Base-by-base conservation (phyloP, 768 basidiomycete species). In the Leccinellum albellum region DNA sequence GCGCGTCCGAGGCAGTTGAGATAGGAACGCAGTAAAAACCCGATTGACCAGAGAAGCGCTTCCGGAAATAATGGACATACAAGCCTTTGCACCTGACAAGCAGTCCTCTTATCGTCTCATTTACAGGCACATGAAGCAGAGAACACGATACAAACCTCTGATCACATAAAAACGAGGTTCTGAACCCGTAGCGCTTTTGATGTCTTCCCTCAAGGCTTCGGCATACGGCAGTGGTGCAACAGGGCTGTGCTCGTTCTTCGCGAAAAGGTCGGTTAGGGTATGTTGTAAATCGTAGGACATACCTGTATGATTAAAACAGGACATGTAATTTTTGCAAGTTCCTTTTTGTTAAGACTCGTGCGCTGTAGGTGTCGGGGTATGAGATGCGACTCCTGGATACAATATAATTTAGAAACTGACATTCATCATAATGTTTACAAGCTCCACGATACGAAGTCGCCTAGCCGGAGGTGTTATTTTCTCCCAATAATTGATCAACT, bases 241-340 rank as follows among this genome's bases (percentile, higher is more conserved):
- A 28, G 79, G 75, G 60, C 81, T 85, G 12, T 74, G 73, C 56
- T 89, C 86, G 6, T 86, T 87, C 87, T 89, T 47, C 53, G 28
- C 20, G 23, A 50, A n/a, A 37, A 47, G 14, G 8, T 66, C 37
- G 60, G 58, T 24, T 24, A 28, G 45, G 26, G 33, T 15, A 31
- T 24, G 20, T n/a, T 12, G 12, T 10, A 48, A 42, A 48, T 21
- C 10, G 42, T 29, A 10, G 10, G 17, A 66, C 75, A 55, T 53
- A 88, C 88, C 71, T 89, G 88, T 44, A 90, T 78, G 20, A 90
- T 81, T 13, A 90, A 74, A 12, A 86, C 81, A 2, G 89, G 89
- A 59, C 82, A 81, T 5, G 69, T 81, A 51, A 91, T 81, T 40
- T 70, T 64, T n/a, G 77, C 77, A 29, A 82, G 74, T 57, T 79